phyloP scores from a whole-genome alignment of 2,329 filamentous ascomycete species.

The Botrytis pseudocinerea region DNA sequence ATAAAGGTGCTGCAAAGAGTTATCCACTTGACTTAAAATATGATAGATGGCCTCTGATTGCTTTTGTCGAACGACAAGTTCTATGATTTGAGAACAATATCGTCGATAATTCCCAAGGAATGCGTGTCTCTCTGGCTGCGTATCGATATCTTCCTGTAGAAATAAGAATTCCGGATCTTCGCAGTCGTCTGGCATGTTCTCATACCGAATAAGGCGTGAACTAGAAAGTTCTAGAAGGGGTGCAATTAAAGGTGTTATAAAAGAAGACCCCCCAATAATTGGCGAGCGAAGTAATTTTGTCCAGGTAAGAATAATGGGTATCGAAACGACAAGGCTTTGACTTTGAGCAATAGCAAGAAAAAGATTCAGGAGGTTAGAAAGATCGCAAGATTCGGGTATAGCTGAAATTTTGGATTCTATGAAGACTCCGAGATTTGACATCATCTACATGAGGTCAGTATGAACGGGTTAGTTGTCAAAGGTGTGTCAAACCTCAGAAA shows the following conservation, averaged over 20 bases:
- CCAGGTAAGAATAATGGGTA: constrained; percentile 89
- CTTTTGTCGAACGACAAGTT: constrained; percentile 78
- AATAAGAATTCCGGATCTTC: constrained; percentile 79
- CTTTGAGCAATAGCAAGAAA: constrained; percentile 78
- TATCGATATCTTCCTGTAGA: constrained; percentile 91
- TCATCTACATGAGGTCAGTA: constrained; percentile 55
- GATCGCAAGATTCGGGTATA: constrained; percentile 64
- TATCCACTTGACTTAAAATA: constrained; percentile 78
- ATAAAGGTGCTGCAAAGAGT: constrained; percentile 73
- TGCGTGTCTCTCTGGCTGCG: constrained; percentile 86
- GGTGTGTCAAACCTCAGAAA: constrained; percentile 70
- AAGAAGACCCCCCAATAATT: constrained; percentile 65
- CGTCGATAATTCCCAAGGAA: constrained; percentile 95
- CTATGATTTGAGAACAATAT: constrained; percentile 85
- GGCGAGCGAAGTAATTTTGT: constrained; percentile 75
- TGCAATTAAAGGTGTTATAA: constrained; percentile 63
- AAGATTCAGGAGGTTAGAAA: constrained; percentile 75
- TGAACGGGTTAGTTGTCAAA: neutral
- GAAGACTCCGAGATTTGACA: constrained; percentile 82
- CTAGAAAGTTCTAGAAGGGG: constrained; percentile 81
- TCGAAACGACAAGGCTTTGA: constrained; percentile 87
- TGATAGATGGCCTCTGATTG: constrained; percentile 83
- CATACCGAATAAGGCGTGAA: constrained; percentile 81
- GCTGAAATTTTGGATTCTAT: constrained; percentile 74
- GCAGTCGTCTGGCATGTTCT: constrained; percentile 78